Percentiles rank a stretch among this genome's conserved stretches.
Evolutionary conservation across 1,284 basidiomycete species (phyloP).

Genomic region (Heterobasidion annosum): DNA sequence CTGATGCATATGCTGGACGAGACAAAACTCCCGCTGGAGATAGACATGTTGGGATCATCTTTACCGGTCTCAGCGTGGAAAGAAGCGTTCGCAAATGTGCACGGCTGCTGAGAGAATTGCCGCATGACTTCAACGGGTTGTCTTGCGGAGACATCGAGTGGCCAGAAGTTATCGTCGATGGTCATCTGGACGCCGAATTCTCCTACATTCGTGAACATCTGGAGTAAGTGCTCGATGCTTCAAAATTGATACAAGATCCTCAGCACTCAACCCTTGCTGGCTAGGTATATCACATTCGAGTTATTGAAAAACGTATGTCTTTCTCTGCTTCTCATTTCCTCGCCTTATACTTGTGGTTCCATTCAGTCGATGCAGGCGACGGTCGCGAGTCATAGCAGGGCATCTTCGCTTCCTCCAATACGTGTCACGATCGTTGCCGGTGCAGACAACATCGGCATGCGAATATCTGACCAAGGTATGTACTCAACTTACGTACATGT

Average conservation of each 20-base stretch:
- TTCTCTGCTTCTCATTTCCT: background rate
- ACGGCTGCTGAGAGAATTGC: conserved; percentile 44
- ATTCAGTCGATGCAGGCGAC: conserved; percentile 64
- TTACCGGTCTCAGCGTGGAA: conserved; percentile 65
- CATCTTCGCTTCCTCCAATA: conserved; percentile 42
- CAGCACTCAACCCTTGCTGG: background rate
- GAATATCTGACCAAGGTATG: conserved; percentile 80
- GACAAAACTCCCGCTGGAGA: conserved; percentile 23
- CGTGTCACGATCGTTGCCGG: conserved; percentile 67
- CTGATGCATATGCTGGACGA: conserved; percentile 40
- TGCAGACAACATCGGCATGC: conserved; percentile 62
- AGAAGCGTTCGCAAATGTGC: conserved; percentile 66
- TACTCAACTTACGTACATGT: background rate
- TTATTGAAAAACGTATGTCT: conserved; percentile 71
- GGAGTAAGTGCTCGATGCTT: conserved; percentile 40
- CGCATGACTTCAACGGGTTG: conserved; percentile 27
- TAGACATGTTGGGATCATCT: conserved; percentile 82
- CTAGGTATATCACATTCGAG: conserved; percentile 83
- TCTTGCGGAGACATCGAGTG: conserved; percentile 25
- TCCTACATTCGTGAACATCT: conserved; percentile 86
- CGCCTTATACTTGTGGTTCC: background rate
- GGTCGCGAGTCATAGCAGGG: conserved; percentile 35
- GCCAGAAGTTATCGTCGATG: conserved; percentile 68
- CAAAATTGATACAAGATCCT: background rate
- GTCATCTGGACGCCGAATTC: conserved; percentile 66